Conservation (phyloP, 1,284 basidiomycete genomes). For the Fomes fomentarius region DNA sequence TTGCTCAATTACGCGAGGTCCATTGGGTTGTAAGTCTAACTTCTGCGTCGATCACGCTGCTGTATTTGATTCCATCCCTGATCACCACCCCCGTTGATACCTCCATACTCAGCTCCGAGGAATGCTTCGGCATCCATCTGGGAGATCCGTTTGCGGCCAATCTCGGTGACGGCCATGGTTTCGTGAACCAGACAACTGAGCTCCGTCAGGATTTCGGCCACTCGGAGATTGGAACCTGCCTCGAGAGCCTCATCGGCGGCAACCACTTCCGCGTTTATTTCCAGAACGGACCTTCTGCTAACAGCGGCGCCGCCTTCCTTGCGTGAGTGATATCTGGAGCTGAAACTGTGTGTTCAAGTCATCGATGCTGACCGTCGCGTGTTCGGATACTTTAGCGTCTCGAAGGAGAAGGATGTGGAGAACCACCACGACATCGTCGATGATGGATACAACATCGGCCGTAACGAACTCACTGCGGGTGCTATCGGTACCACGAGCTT, state of each 20-base stretch:
- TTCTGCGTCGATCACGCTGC: not conserved
- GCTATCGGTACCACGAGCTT: conserved; percentile 49
- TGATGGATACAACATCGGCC: conserved; percentile 59
- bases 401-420: conserved; percentile 54
- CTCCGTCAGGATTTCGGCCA: conserved; percentile 70
- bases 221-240: conserved; percentile 58
- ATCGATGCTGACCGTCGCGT: not conserved
- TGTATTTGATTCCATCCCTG: no score
- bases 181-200: conserved; percentile 63
- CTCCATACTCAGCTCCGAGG: conserved; percentile 71
- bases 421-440: conserved; percentile 54
- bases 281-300: conserved; percentile 65
- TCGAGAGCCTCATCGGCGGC: conserved; percentile 65
- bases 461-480: conserved; percentile 44
- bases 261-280: conserved; percentile 74
- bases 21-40: conserved; percentile 53
- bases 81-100: not conserved
- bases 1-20: conserved; percentile 61
- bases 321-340: no score
- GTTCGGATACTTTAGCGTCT: conserved; percentile 45
- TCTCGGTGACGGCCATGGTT: conserved; percentile 70
- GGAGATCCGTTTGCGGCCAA: conserved; percentile 68
- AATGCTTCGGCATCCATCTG: conserved; percentile 72
- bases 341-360: no score
- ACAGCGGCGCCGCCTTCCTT: conserved; percentile 69